Percentiles rank a stretch among this genome's conserved stretches.
Conservation (phyloP, 2,329 filamentous ascomycete species). For the Venturia asperata region DNA sequence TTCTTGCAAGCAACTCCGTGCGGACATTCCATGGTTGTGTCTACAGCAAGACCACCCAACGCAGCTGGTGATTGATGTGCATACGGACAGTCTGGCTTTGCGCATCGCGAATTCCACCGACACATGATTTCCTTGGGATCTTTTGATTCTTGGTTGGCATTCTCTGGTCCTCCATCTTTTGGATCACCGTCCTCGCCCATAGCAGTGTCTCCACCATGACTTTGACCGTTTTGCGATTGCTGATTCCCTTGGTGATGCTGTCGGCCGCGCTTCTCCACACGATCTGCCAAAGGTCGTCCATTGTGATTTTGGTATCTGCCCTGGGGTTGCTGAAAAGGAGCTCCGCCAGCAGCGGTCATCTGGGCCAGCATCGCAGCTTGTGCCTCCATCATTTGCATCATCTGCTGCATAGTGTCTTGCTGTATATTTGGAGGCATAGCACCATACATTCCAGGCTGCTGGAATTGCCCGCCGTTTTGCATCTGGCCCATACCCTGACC, state of each 20-base stretch:
- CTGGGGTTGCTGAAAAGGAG: slow-evolving; percentile 43
- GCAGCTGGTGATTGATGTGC: slow-evolving; percentile 92
- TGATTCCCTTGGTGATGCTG: slow-evolving; percentile 38
- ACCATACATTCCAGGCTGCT: slow-evolving; percentile 10
- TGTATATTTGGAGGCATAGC: slow-evolving; percentile 7
- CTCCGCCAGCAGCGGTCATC: slow-evolving; percentile 41
- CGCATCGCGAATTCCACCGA: slow-evolving; percentile 83
- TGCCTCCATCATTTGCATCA: slow-evolving; percentile 40
- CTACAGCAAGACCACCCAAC: slow-evolving; percentile 66
- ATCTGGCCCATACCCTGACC: slow-evolving; percentile 17
- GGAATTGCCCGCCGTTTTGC: slow-evolving; percentile 16
- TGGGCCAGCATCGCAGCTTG: slow-evolving; percentile 82
- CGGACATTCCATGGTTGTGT: slow-evolving; percentile 71
- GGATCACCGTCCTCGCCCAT: slow-evolving; percentile 31
- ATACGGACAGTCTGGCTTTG: slow-evolving; percentile 82
- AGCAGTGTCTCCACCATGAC: slow-evolving; percentile 31
- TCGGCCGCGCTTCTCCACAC: slow-evolving; percentile 44
- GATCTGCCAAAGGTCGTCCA: slow-evolving; percentile 64
- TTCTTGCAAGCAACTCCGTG: slow-evolving; percentile 94
- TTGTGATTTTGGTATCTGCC: slow-evolving; percentile 39
- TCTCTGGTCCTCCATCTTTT: slow-evolving; percentile 29
- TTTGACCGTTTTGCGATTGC: slow-evolving; percentile 47
- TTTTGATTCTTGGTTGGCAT: slow-evolving; percentile 47
- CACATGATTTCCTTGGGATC: slow-evolving; percentile 57
- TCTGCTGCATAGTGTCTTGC: slow-evolving; percentile 15